These are phyloP conservation scores for Monosporozyma yasuniensis DNA, from an alignment of 805 yeast species.

Conservation along the genomic window DNA sequence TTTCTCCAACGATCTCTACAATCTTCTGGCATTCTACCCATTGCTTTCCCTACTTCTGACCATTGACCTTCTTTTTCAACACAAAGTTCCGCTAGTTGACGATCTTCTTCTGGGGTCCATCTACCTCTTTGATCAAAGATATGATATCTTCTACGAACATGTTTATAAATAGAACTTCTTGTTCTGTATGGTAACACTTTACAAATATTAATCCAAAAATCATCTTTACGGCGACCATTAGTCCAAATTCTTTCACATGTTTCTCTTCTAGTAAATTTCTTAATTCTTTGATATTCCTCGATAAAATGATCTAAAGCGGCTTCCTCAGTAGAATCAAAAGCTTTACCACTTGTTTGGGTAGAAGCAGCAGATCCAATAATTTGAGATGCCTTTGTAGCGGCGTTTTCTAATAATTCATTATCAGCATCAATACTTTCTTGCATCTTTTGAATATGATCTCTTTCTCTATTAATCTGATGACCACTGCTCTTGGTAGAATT, in stretches of 20 bases:
- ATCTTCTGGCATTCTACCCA: conserved; percentile 96
- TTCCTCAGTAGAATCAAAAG: conserved; percentile 43
- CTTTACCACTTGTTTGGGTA: conserved; percentile 28
- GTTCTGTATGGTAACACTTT: conserved; percentile 77
- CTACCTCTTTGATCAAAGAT: conserved; percentile 80
- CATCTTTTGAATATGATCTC: background rate
- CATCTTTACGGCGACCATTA: conserved; percentile 74
- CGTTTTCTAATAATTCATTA: conserved; percentile 34
- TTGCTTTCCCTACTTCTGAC: conserved; percentile 69
- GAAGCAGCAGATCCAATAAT: conserved; percentile 24
- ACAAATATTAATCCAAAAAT: conserved; percentile 79
- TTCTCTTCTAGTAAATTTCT: conserved; percentile 53
- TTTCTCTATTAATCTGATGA: background rate
- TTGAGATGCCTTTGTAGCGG: conserved; percentile 37
- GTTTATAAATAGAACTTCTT: conserved; percentile 85
- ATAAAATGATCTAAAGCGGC: conserved; percentile 67
- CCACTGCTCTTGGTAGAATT: background rate
- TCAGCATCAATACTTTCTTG: conserved; percentile 25
- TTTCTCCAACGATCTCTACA: conserved; percentile 96
- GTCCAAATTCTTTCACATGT: conserved; percentile 85
- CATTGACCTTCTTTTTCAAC: conserved; percentile 71
- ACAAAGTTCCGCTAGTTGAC: conserved; percentile 51
- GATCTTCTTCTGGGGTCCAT: conserved; percentile 83
- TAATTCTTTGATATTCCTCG: conserved; percentile 53
- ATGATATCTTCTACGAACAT: conserved; percentile 83